Conservation (phyloP, 2,329 filamentous ascomycete genomes). For the Drechslerella dactyloides region DNA sequence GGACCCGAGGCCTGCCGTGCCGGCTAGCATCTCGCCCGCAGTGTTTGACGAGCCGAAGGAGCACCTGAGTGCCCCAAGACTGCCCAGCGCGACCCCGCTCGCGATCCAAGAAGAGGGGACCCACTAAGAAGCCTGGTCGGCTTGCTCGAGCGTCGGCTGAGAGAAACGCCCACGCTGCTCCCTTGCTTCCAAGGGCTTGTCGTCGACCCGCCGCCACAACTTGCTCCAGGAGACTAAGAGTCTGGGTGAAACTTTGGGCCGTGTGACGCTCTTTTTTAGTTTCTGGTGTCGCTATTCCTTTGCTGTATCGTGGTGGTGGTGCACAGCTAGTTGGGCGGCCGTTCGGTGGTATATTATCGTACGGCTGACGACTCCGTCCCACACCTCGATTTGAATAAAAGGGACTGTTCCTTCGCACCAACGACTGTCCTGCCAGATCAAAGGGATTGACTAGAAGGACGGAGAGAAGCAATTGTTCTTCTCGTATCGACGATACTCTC, state of each 20-base stretch:
- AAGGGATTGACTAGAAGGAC: neutral
- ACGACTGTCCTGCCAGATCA: neutral
- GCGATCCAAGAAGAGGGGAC: constrained; percentile 40
- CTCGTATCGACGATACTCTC: neutral
- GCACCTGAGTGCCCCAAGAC: constrained; percentile 21
- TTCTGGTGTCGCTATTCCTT: neutral
- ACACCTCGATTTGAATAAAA: neutral
- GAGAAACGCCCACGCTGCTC: constrained; percentile 3
- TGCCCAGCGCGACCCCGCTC: constrained; percentile 17
- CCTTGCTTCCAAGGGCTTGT: constrained; percentile 38
- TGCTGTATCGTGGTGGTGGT: neutral
- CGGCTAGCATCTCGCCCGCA: constrained; percentile 9
- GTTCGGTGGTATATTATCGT: neutral
- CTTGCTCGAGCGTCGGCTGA: constrained; percentile 20
- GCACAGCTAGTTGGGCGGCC: neutral
- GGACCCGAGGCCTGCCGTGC: constrained; percentile 16
- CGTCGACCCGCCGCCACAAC: constrained; percentile 11
- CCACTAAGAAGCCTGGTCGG: constrained; percentile 25
- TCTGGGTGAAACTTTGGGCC: constrained; percentile 26
- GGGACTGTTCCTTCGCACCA: neutral
- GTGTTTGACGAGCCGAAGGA: constrained; percentile 34
- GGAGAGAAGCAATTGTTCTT: constrained; percentile 1
- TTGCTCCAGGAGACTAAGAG: neutral
- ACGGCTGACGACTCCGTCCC: constrained; percentile 37
- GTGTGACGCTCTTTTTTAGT: constrained; percentile 29